Percentiles rank a stretch among this genome's conserved stretches.
Conservation (phyloP, 2,329 filamentous ascomycete genomes). For the Macrophomina tecta region DNA sequence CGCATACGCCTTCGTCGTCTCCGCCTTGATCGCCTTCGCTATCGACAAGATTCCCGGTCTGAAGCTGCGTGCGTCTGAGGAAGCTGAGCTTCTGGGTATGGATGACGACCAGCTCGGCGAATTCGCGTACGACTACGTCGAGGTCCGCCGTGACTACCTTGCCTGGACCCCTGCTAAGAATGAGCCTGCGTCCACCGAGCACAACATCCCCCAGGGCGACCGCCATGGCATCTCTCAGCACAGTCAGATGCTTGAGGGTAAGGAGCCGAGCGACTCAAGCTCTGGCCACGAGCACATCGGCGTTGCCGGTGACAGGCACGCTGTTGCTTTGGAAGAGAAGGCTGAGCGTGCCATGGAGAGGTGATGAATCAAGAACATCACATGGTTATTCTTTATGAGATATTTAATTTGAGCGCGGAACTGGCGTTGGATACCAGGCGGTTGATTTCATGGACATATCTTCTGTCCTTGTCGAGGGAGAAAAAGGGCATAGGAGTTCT, state of each 20-base stretch:
- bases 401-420: constrained; percentile 32
- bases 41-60: constrained; percentile 80
- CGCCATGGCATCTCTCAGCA: constrained; percentile 76
- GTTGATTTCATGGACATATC: constrained; percentile 9
- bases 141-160: constrained; percentile 85
- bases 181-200: constrained; percentile 65
- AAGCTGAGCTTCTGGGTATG: constrained; percentile 86
- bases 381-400: background rate
- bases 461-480: background rate
- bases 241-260: constrained; percentile 67
- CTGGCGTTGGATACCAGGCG: constrained; percentile 42
- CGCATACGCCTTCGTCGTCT: constrained; percentile 75
- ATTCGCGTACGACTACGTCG: constrained; percentile 89
- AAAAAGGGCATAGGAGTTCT: background rate
- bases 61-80: constrained; percentile 78
- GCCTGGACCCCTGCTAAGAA: constrained; percentile 81
- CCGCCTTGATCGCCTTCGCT: constrained; percentile 72
- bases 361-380: background rate
- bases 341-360: constrained; percentile 12
- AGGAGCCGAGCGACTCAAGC: constrained; percentile 54
- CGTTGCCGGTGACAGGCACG: constrained; percentile 60
- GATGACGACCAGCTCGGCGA: constrained; percentile 90
- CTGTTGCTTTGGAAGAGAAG: constrained; percentile 55
- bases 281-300: constrained; percentile 53
- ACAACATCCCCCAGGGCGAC: constrained; percentile 67